Percentiles rank a stretch among this genome's conserved stretches.
phyloP scores from a whole-genome alignment of 164 flowering plant species.

The Nymphaea thermarum region DNA sequence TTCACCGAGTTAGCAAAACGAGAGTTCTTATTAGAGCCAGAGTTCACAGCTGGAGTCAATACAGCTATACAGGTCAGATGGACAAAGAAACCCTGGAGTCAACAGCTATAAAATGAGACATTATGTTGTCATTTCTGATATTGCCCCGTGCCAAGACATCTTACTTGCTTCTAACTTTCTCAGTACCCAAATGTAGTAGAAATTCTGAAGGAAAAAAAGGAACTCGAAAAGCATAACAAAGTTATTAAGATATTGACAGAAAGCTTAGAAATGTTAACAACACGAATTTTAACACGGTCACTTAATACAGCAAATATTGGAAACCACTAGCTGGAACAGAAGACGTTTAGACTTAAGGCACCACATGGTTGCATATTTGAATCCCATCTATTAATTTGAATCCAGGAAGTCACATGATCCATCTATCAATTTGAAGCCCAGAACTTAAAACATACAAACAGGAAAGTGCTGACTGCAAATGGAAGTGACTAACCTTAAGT shows the following conservation, averaged over 20 bases:
- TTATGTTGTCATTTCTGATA: too few species aligned
- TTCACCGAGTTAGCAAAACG: too few species aligned
- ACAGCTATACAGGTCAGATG: background rate
- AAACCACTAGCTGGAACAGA: background rate
- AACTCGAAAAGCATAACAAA: background rate
- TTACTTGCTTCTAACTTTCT: too few species aligned
- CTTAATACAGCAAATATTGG: background rate
- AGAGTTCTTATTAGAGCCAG: too few species aligned
- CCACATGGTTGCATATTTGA: background rate
- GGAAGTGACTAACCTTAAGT: conserved; percentile 33
- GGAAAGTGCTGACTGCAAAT: background rate
- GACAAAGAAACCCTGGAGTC: background rate
- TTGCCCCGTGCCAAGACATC: too few species aligned
- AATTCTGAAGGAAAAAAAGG: background rate
- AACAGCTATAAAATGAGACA: too few species aligned
- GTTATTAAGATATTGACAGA: background rate
- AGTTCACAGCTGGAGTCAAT: too few species aligned
- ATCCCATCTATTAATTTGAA: too few species aligned
- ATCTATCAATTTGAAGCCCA: background rate
- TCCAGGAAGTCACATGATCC: too few species aligned
- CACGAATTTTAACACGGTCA: too few species aligned
- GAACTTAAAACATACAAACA: background rate
- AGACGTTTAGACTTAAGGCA: too few species aligned
- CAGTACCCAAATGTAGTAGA: background rate
- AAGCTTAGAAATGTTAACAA: background rate